These are phyloP conservation scores for Ceriops decandra DNA, from an alignment of 345 rosid genomes.

Conservation along the genomic window DNA sequence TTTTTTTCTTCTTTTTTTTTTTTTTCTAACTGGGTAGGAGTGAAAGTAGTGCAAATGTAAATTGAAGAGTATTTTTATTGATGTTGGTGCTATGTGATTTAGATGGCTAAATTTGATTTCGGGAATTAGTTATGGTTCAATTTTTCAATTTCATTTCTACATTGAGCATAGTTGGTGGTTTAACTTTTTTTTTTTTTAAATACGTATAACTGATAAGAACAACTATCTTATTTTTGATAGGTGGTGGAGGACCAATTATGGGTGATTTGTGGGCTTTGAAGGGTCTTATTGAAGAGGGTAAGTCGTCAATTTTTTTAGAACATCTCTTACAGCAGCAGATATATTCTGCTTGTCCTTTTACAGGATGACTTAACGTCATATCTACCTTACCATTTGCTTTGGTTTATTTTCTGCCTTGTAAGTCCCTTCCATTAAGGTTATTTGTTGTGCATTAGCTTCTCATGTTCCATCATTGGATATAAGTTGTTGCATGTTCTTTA, in stretches of 20 bases:
- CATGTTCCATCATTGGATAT: not conserved
- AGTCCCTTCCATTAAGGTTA: not conserved
- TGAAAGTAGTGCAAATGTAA: no score
- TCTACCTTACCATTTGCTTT: not conserved
- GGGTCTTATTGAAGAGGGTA: conserved; percentile 96
- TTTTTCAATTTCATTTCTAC: not conserved
- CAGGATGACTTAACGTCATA: not conserved
- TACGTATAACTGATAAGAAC: conserved; percentile 12
- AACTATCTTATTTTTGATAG: conserved; percentile 40
- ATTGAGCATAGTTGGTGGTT: not conserved
- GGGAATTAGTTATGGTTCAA: not conserved
- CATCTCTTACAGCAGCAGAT: not conserved
- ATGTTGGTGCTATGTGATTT: no score
- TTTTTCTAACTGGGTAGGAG: no score
- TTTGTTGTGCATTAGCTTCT: not conserved
- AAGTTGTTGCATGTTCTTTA: not conserved
- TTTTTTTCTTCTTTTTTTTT: no score
- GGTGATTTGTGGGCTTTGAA: conserved; percentile 99
- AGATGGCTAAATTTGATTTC: no score
- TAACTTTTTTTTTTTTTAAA: not conserved
- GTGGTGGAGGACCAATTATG: conserved; percentile 99
- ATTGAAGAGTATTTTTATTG: no score
- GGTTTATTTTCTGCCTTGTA: not conserved
- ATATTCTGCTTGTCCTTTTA: not conserved
- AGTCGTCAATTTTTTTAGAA: conserved; percentile 14